Base-by-base conservation (phyloP, 202 grass and related monocot genomes). In the Zoysia matrella region DNA sequence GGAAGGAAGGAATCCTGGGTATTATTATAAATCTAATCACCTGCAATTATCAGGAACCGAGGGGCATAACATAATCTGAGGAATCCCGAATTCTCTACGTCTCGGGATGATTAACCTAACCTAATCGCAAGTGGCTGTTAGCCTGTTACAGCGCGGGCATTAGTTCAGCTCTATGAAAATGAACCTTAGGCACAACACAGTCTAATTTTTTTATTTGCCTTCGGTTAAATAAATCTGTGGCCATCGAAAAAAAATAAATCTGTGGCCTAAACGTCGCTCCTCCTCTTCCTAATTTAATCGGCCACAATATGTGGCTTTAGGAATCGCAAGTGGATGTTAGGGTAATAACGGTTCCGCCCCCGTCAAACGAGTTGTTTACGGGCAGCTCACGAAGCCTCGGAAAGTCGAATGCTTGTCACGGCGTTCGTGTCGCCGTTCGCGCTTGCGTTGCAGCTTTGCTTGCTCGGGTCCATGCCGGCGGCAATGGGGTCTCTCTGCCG, bases 61-160 rank as follows among this genome's bases (percentile, higher is more conserved):
- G 78, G 72, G 81, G 61, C 11, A 6, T 41, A 65, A 42, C 4
- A 84, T 84, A 75, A 72, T 13, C 8, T 40, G 64, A 22, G 51
- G 53, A 49, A 41, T 49, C 89, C 84, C 77, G 53, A 70, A 86
- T 80, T 67, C 73, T 16, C 48, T 30, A 58, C 65, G 13, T 82
- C 47, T 90, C 69, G 88, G 83, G 86, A 85, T 89, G 90, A 45
- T 82, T 85, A 91, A 89, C 77, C 71, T 86, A 91, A 86, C 75
- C 69, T 85, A 78, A 78, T 52, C 6, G n/a, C 47, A 79, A 75
- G 49, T 54, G 47, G 75, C 7, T 30, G 46, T 18, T 47, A 30
- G 22, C 22, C 22, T 30, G 22, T 30, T 30, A 30, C 22, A 30
- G 22, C 22, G 22, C 22, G 22, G 22, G 22, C 22, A 30, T 30